A percentile compares a stretch with the other conserved stretches of the same genome.
Conservation (phyloP, 805 yeast genomes). For the Metschnikowia colocasiae region DNA sequence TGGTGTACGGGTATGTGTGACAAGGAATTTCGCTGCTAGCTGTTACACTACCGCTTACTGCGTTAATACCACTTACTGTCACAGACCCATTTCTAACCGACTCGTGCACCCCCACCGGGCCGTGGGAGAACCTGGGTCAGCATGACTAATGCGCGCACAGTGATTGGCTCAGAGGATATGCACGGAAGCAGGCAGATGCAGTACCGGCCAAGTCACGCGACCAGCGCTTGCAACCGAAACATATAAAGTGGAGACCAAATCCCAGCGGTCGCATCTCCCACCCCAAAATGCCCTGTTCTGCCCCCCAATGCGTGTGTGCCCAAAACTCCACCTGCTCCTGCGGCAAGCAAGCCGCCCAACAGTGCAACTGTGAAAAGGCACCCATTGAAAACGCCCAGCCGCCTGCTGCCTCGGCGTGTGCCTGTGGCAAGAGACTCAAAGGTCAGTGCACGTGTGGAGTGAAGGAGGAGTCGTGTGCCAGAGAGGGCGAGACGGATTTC, state of each 20-base stretch:
- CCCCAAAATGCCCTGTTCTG: constrained; percentile 23
- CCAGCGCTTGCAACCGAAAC: not conserved
- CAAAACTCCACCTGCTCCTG: constrained; percentile 62
- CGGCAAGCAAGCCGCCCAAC: constrained; percentile 55
- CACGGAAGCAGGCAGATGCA: not conserved
- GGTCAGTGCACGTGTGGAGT: constrained; percentile 55
- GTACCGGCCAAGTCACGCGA: not conserved
- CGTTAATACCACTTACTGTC: too few species aligned
- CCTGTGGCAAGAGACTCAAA: constrained; percentile 57
- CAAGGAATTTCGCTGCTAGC: too few species aligned
- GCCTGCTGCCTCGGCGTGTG: constrained; percentile 44
- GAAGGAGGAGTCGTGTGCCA: constrained; percentile 33
- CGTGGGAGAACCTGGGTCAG: not conserved
- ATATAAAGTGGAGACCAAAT: not conserved
- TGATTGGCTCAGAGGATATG: constrained; percentile 11
- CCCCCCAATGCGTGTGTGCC: constrained; percentile 55
- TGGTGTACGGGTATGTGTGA: too few species aligned
- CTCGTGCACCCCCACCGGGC: too few species aligned
- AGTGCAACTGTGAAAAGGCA: constrained; percentile 54
- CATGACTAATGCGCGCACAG: constrained; percentile 13
- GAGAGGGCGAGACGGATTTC: constrained; percentile 60
- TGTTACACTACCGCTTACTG: too few species aligned
- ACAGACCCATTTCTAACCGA: too few species aligned
- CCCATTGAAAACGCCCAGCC: constrained; percentile 48
- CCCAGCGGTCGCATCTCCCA: not conserved